Percentiles rank a stretch among this genome's conserved stretches.
Conservation (phyloP, 1,284 basidiomycete genomes). For the Heterobasidion irregulare region DNA sequence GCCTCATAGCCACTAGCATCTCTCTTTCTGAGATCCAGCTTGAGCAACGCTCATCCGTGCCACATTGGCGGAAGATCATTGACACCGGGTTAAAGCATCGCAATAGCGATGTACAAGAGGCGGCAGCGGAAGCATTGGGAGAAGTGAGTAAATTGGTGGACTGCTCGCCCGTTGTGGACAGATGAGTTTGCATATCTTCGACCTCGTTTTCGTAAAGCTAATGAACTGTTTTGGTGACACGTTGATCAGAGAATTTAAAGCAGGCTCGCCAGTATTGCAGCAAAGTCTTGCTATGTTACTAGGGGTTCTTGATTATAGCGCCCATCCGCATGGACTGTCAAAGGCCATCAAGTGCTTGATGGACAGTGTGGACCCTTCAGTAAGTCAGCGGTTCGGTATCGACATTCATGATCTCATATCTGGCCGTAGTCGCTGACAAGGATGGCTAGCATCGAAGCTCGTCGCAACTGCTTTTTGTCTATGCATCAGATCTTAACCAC, state of each 20-base stretch:
- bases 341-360: slow-evolving; percentile 53
- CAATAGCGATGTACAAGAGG: slow-evolving; percentile 62
- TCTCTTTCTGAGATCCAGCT: slow-evolving; percentile 45
- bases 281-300: slow-evolving; percentile 76
- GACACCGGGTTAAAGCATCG: slow-evolving; percentile 69
- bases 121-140: slow-evolving; percentile 58
- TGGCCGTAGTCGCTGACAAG: slow-evolving; percentile 31
- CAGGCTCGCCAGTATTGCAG: slow-evolving; percentile 49
- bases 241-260: slow-evolving; percentile 59
- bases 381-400: slow-evolving; percentile 23
- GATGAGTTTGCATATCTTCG: slow-evolving; percentile 42
- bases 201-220: slow-evolving; percentile 5
- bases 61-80: slow-evolving; percentile 63
- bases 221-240: slow-evolving; percentile 26
- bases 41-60: slow-evolving; percentile 29
- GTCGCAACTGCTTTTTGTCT: slow-evolving; percentile 65
- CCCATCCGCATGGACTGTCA: slow-evolving; percentile 41
- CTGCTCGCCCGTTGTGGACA: slow-evolving; percentile 52
- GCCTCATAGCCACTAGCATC: slow-evolving; percentile 60
- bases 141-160: slow-evolving; percentile 61
- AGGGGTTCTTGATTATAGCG: slow-evolving; percentile 62
- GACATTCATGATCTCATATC: slow-evolving; percentile 12
- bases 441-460: slow-evolving; percentile 52
- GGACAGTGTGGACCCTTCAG: slow-evolving; percentile 45
- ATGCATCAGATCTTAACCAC: slow-evolving; percentile 50